phyloP scores from a whole-genome alignment of 1,284 basidiomycete genomes.

The Boletellus dicymbophilus region DNA sequence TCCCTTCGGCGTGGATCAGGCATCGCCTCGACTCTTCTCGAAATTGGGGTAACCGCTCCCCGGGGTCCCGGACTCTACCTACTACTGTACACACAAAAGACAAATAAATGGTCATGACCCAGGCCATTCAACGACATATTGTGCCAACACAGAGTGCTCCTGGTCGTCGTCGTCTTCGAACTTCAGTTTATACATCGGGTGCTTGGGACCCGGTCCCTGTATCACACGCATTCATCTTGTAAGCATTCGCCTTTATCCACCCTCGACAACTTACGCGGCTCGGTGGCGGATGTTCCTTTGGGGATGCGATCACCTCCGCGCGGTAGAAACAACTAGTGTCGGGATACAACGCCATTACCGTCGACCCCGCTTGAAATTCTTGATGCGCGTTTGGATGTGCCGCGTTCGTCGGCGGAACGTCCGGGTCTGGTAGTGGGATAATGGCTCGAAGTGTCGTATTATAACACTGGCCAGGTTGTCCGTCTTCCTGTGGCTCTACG shows the following conservation, averaged over 20 bases:
- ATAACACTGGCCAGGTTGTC: constrained; percentile 70
- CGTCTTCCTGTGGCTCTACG: constrained; percentile 76
- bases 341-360: constrained; percentile 80
- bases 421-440: constrained; percentile 76
- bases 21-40: constrained; percentile 13
- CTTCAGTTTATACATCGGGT: constrained; percentile 68
- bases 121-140: constrained; percentile 79
- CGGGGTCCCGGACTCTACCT: constrained; percentile 15
- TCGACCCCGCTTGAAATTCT: constrained; percentile 68
- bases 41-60: constrained; percentile 5
- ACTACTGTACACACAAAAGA: neutral
- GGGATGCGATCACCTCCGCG: constrained; percentile 72
- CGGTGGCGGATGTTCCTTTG: constrained; percentile 52
- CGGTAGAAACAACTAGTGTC: constrained; percentile 87
- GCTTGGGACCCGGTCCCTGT: constrained; percentile 42
- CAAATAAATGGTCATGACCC: constrained; percentile 24
- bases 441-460: constrained; percentile 68
- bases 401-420: constrained; percentile 53
- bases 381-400: constrained; percentile 70
- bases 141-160: constrained; percentile 68
- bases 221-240: neutral
- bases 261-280: constrained; percentile 46
- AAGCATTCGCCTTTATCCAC: neutral
- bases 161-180: constrained; percentile 85
- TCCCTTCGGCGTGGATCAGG: constrained; percentile 14